These are phyloP conservation scores for Leccinum sublutescens DNA, from an alignment of 768 basidiomycete species.

Conservation along the genomic window DNA sequence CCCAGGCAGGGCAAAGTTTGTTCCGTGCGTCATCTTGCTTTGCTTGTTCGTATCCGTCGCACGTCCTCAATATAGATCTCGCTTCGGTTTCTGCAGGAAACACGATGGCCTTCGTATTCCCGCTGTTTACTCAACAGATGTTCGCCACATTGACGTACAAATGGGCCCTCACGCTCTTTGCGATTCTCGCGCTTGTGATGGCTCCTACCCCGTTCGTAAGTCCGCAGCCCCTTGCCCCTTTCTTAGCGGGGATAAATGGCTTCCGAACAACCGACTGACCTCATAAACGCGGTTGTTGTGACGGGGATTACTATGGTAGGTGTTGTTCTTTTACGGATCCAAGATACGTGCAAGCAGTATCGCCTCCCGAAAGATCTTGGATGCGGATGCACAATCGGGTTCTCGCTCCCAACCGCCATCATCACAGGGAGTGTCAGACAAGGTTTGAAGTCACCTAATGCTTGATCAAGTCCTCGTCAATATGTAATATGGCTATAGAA, in stretches of 20 bases:
- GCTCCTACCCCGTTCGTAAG: conserved; percentile 44
- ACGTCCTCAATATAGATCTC: background rate
- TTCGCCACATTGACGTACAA: conserved; percentile 47
- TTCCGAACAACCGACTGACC: conserved; percentile 2
- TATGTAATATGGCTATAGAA: background rate
- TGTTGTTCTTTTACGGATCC: conserved; percentile 33
- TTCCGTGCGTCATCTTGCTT: conserved; percentile 33
- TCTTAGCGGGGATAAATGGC: background rate
- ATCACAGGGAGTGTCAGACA: conserved; percentile 1
- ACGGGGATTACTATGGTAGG: conserved; percentile 7
- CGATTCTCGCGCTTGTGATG: conserved; percentile 39
- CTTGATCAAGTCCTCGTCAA: too few relatives aligned
- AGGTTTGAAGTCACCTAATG: conserved; percentile 9
- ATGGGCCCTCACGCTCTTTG: conserved; percentile 25
- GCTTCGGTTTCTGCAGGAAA: conserved; percentile 31
- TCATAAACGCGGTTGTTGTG: background rate
- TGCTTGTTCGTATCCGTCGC: background rate
- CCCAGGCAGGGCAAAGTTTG: conserved; percentile 51
- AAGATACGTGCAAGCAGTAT: conserved; percentile 32
- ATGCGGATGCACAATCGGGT: conserved; percentile 8
- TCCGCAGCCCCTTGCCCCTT: background rate
- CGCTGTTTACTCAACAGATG: conserved; percentile 50
- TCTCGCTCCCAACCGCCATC: background rate
- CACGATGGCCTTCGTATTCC: conserved; percentile 42
- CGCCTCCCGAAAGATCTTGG: conserved; percentile 21